Evolutionary conservation across 169 alveolate genomes (phyloP).

Genomic region (Eimeria brunetti): DNA sequence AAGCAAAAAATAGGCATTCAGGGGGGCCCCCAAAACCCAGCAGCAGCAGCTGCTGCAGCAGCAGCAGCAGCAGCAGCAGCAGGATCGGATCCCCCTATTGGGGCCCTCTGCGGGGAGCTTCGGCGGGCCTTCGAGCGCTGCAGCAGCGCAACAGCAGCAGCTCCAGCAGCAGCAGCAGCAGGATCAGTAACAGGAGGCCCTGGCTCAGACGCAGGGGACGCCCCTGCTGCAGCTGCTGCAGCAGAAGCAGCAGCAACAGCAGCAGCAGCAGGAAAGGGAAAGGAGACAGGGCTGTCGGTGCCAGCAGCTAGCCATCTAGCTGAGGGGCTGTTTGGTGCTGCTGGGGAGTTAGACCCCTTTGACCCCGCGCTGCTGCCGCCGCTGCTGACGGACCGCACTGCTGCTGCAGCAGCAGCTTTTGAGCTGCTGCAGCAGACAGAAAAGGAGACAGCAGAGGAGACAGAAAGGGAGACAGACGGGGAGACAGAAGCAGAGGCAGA

Average conservation of each 20-base stretch:
- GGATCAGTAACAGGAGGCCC: background rate
- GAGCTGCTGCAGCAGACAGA: background rate
- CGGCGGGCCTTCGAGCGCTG: slow-evolving; percentile 33
- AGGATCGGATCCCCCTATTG: background rate
- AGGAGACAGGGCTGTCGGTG: slow-evolving; percentile 16
- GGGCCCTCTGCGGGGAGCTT: slow-evolving; percentile 31
- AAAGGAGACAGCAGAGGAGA: background rate
- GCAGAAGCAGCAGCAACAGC: background rate
- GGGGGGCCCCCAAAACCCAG: background rate
- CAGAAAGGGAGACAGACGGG: background rate
- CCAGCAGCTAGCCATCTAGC: slow-evolving; percentile 56
- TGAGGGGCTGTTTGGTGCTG: slow-evolving; percentile 56
- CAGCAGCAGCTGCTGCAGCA: background rate
- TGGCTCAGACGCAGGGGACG: background rate
- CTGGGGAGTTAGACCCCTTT: slow-evolving; percentile 61
- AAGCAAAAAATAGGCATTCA: too few relatives aligned
- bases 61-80: too few relatives aligned
- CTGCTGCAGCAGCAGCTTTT: slow-evolving; percentile 40
- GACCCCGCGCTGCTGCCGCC: slow-evolving; percentile 68
- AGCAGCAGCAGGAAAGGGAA: slow-evolving; percentile 1
- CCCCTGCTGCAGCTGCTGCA: background rate
- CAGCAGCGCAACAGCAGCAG: background rate
- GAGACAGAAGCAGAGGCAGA: background rate
- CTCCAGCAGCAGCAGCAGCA: background rate
- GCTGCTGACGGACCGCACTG: slow-evolving; percentile 21